Evolutionary conservation across 1,284 basidiomycete genomes (phyloP).

Genomic region (Retiboletus fuscus): DNA sequence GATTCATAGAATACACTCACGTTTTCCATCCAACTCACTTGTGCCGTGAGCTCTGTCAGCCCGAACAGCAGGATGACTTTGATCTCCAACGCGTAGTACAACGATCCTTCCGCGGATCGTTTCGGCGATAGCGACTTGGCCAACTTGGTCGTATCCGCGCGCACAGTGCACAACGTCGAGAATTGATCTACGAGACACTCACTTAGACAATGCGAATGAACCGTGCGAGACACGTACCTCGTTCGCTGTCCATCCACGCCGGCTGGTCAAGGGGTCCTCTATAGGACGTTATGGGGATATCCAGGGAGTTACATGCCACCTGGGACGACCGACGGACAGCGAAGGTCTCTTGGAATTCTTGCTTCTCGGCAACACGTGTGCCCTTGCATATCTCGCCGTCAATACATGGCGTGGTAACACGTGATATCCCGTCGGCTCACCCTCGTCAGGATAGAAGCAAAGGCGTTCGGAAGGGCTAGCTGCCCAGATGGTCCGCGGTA

Average conservation of each 20-base stretch:
- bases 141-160: slow-evolving; percentile 51
- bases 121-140: slow-evolving; percentile 36
- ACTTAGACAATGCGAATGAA: neutral
- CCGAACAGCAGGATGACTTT: slow-evolving; percentile 59
- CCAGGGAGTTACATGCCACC: slow-evolving; percentile 36
- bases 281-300: slow-evolving; percentile 46
- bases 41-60: slow-evolving; percentile 59
- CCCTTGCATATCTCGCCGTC: slow-evolving; percentile 40
- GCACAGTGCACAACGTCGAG: slow-evolving; percentile 53
- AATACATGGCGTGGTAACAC: neutral
- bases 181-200: slow-evolving; percentile 51
- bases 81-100: slow-evolving; percentile 52
- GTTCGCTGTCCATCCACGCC: slow-evolving; percentile 43
- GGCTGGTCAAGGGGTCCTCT: slow-evolving; percentile 39
- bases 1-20: slow-evolving; percentile 41
- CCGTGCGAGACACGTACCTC: slow-evolving; percentile 23
- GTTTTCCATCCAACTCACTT: slow-evolving; percentile 58
- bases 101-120: slow-evolving; percentile 31
- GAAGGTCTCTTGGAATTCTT: slow-evolving; percentile 48
- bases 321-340: slow-evolving; percentile 41
- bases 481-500: slow-evolving; percentile 42
- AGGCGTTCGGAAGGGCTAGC: slow-evolving; percentile 41
- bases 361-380: slow-evolving; percentile 48
- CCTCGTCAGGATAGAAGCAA: slow-evolving; percentile 48
- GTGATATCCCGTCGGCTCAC: slow-evolving; percentile 33